Evolutionary conservation across 371 early-diverging fungal genomes (phyloP).

Genomic region (Actinomucor elegans): DNA sequence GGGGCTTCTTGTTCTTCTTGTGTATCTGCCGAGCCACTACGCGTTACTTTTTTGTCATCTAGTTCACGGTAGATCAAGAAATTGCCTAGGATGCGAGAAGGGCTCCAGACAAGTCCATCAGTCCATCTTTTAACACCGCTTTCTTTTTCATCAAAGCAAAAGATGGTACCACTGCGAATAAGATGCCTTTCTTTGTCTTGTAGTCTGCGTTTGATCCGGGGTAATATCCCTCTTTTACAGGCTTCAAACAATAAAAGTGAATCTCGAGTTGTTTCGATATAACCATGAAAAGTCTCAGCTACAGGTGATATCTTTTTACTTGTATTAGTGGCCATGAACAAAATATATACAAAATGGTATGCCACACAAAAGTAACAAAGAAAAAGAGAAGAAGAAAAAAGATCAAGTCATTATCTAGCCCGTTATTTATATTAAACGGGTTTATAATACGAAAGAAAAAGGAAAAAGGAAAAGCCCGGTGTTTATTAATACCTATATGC

Average conservation of each 20-base stretch:
- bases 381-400: background rate
- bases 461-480: background rate
- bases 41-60: conserved; percentile 33
- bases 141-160: conserved; percentile 72
- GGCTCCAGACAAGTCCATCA: conserved; percentile 64
- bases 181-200: conserved; percentile 59
- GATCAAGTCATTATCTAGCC: background rate
- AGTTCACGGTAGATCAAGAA: conserved; percentile 59
- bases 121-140: conserved; percentile 73
- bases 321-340: background rate
- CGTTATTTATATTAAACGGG: too few species aligned
- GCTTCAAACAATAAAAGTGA: conserved; percentile 71
- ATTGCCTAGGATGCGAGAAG: conserved; percentile 59
- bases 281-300: conserved; percentile 43
- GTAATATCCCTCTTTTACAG: conserved; percentile 53
- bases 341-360: background rate
- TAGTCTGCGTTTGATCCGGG: conserved; percentile 60
- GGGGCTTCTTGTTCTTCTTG: background rate
- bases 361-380: background rate
- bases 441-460: too few species aligned
- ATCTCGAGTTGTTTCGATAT: conserved; percentile 59
- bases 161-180: conserved; percentile 64
- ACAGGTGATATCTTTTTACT: conserved; percentile 9
- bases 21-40: conserved; percentile 8
- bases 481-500: background rate